Evolutionary conservation across 371 early-diverging fungal genomes (phyloP), one percentile per base, ranked within the genome.

Genomic region (Entomophthora muscae): DNA sequence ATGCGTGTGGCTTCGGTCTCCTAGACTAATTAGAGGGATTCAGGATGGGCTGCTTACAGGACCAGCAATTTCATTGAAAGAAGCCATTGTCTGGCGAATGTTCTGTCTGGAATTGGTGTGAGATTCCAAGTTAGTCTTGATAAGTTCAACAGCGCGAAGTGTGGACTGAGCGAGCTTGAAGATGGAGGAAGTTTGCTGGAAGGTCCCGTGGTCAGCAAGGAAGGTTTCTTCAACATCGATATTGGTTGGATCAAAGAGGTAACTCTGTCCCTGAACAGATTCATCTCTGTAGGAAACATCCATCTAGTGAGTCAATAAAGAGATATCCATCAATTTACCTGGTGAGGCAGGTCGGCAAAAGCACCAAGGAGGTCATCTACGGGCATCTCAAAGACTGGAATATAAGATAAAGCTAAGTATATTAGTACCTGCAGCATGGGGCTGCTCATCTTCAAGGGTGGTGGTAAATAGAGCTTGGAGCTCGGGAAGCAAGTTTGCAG

Each of bases 1-100:
- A 76, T 70, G 26, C 81, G 70, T 1, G 64, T 71, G 52, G 66
- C 66, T 61, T 64, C 53, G 27, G 42, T 42, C 5, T 17, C 42
- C 42, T 42, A 17, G 26, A n/a, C 42, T 42, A 42, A 17, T 42
- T 42, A 42, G 42, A 5, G 42, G 3, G n/a, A 17, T 27, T 27
- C 23, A 52, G 3, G 29, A 28, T 55, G 30, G 30, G 26, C 3
- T 56, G 27, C 55, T 26, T 5, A 58, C 42, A 58, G 28, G 17
- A 3, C 26, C 2, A 32, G 13, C 26, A 21, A 32, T 23, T 42
- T 56, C 22, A 23, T 3, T 23, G 61, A 42, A 31, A 53, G 30
- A 57, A 24, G 26, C 32, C 67, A 68, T 68, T 31, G 68, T 70
- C 64, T 72, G 64, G 58, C 60, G 59, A 0, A 69, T 70, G 57